Percentiles rank a stretch among this genome's conserved stretches.
Evolutionary conservation across 179 eudicot species (phyloP).

Genomic region (Spergularia azorica): DNA sequence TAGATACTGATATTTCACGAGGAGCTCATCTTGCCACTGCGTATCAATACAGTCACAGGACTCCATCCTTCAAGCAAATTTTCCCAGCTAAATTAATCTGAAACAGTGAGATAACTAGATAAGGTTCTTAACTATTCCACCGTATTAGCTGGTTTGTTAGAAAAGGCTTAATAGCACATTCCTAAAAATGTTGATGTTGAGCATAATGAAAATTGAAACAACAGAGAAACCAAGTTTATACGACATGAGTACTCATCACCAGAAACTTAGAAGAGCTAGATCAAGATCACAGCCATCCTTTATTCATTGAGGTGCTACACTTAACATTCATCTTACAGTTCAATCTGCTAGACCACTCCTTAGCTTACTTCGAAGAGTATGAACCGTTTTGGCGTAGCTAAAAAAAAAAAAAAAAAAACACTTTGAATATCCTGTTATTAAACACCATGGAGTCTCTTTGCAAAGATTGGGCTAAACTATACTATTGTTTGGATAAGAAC

Average conservation of each 20-base stretch:
- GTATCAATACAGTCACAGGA: conserved; percentile 74
- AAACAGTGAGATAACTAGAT: conserved; percentile 1
- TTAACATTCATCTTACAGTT: too few relatives aligned
- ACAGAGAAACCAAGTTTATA: neutral
- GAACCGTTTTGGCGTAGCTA: too few relatives aligned
- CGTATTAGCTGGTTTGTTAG: neutral
- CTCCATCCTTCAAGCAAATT: conserved; percentile 44
- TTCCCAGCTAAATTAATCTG: conserved; percentile 31
- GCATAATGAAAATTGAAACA: neutral
- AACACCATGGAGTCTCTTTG: too few relatives aligned
- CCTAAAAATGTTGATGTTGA: neutral
- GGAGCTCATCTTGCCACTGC: conserved; percentile 67
- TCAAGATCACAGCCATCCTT: too few relatives aligned
- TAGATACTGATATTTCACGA: conserved; percentile 73
- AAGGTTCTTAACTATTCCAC: neutral
- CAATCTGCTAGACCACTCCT: too few relatives aligned
- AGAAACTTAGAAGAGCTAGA: neutral
- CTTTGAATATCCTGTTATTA: too few relatives aligned
- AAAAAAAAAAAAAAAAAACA: too few relatives aligned
- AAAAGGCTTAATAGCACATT: neutral
- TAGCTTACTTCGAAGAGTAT: too few relatives aligned
- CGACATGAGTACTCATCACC: neutral
- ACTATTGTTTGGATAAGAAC: too few relatives aligned
- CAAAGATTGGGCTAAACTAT: too few relatives aligned
- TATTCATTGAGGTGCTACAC: too few relatives aligned